Percentiles rank a stretch among this genome's conserved stretches.
phyloP scores from a whole-genome alignment of 495 filamentous ascomycete genomes.

The Oidiodendron maius region DNA sequence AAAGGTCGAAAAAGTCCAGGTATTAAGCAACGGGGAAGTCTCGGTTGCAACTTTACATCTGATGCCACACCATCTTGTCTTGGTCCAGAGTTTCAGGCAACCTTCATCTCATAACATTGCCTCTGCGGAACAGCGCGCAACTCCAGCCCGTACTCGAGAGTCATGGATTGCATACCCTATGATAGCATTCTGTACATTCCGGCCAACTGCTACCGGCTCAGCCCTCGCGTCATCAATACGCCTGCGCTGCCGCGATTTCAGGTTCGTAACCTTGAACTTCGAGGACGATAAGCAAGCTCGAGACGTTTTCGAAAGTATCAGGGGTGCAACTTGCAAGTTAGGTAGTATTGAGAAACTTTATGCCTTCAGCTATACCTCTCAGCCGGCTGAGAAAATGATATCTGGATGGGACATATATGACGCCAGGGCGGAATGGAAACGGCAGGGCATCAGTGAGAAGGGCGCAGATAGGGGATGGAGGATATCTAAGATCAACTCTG shows the following conservation, averaged over 20 bases:
- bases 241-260: slow-evolving; percentile 87
- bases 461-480: slow-evolving; percentile 74
- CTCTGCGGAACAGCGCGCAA: background rate
- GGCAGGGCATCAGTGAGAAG: slow-evolving; percentile 77
- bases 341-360: slow-evolving; percentile 85
- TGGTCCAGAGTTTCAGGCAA: slow-evolving; percentile 22
- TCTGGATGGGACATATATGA: slow-evolving; percentile 91
- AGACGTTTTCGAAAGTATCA: slow-evolving; percentile 88
- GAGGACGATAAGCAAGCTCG: slow-evolving; percentile 62
- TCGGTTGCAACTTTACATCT: slow-evolving; percentile 38
- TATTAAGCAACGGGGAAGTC: slow-evolving; percentile 34
- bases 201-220: slow-evolving; percentile 64
- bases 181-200: slow-evolving; percentile 67
- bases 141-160: slow-evolving; percentile 48
- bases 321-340: slow-evolving; percentile 71
- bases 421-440: slow-evolving; percentile 68
- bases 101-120: slow-evolving; percentile 12
- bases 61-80: slow-evolving; percentile 37
- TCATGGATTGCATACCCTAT: slow-evolving; percentile 93
- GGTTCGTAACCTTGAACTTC: slow-evolving; percentile 88
- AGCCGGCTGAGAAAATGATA: slow-evolving; percentile 63
- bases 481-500: slow-evolving; percentile 81
- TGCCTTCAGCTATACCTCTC: slow-evolving; percentile 79
- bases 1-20: slow-evolving; percentile 35
- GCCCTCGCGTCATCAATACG: slow-evolving; percentile 77